Evolutionary conservation across 2,329 filamentous ascomycete species (phyloP).

Genomic region (Malbranchea zuffiana): DNA sequence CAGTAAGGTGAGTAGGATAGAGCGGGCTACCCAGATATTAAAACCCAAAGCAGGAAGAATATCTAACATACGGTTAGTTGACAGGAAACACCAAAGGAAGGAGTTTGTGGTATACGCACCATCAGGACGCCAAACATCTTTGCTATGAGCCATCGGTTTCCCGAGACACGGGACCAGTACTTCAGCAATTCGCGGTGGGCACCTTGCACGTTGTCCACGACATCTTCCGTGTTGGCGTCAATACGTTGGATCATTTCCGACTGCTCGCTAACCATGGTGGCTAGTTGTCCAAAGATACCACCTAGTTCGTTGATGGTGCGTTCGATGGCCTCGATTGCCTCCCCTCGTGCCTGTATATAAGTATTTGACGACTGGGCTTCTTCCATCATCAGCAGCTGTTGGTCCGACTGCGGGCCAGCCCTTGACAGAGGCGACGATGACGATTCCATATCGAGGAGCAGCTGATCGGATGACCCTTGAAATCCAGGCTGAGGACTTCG

Average conservation of each 20-base stretch:
- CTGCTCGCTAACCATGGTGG: slow-evolving; percentile 94
- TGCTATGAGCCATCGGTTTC: slow-evolving; percentile 89
- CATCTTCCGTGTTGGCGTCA: slow-evolving; percentile 93
- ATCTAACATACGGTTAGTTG: slow-evolving; percentile 9
- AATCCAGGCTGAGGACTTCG: slow-evolving; percentile 49
- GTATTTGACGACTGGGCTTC: slow-evolving; percentile 74
- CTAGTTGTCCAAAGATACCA: slow-evolving; percentile 84
- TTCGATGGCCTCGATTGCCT: slow-evolving; percentile 95
- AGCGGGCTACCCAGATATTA: slow-evolving; percentile 12
- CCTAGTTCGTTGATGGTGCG: slow-evolving; percentile 88
- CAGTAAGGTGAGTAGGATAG: no score
- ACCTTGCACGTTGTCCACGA: slow-evolving; percentile 96
- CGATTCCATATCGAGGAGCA: slow-evolving; percentile 74
- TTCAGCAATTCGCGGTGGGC: slow-evolving; percentile 91
- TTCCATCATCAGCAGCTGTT: slow-evolving; percentile 86
- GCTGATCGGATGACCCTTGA: slow-evolving; percentile 47
- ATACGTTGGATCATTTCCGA: slow-evolving; percentile 96
- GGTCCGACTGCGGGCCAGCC: slow-evolving; percentile 55
- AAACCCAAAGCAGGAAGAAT: slow-evolving; percentile 15
- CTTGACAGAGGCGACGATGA: slow-evolving; percentile 39
- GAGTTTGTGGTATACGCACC: slow-evolving; percentile 32
- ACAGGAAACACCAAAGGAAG: not conserved
- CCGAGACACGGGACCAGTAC: slow-evolving; percentile 89
- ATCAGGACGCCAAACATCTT: slow-evolving; percentile 75
- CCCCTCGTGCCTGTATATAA: slow-evolving; percentile 86